phyloP scores from a whole-genome alignment of 352 stramenopile genomes.

The Peronospora destructor region DNA sequence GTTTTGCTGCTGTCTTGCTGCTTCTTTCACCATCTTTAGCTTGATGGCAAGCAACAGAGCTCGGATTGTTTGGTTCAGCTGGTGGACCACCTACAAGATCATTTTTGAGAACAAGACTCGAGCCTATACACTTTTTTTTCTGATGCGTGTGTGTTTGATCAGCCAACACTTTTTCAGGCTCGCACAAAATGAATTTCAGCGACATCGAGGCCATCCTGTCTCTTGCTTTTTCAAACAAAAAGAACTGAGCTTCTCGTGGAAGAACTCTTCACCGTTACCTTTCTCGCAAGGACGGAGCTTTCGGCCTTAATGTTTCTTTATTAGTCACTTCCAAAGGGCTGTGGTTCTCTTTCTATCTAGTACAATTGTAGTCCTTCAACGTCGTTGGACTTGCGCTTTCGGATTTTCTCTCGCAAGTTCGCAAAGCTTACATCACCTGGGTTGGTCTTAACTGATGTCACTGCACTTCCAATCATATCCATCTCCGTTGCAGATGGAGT shows the following conservation, averaged over 20 bases:
- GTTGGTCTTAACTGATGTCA: slow-evolving; percentile 16
- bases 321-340: slow-evolving; percentile 6
- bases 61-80: background rate
- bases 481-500: slow-evolving; percentile 19
- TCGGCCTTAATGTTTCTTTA: slow-evolving; percentile 6
- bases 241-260: slow-evolving; percentile 10
- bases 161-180: slow-evolving; percentile 1
- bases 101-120: background rate
- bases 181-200: slow-evolving; percentile 30
- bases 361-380: slow-evolving; percentile 19
- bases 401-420: slow-evolving; percentile 67
- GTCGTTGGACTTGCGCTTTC: slow-evolving; percentile 56
- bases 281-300: slow-evolving; percentile 8
- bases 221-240: slow-evolving; percentile 12
- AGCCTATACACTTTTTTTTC: slow-evolving; percentile 1
- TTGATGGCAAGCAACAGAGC: background rate
- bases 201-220: slow-evolving; percentile 28
- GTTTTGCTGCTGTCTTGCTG: background rate
- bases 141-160: slow-evolving; percentile 3
- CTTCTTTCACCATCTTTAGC: slow-evolving; percentile 1
- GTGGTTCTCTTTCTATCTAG: slow-evolving; percentile 7
- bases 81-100: background rate
- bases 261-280: slow-evolving; percentile 15
- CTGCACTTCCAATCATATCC: slow-evolving; percentile 5
- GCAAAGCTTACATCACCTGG: slow-evolving; percentile 50